Percentiles rank a stretch among this genome's conserved stretches.
Evolutionary conservation across 441 rosid genomes (phyloP).

Genomic region (Erysimum pusillum): DNA sequence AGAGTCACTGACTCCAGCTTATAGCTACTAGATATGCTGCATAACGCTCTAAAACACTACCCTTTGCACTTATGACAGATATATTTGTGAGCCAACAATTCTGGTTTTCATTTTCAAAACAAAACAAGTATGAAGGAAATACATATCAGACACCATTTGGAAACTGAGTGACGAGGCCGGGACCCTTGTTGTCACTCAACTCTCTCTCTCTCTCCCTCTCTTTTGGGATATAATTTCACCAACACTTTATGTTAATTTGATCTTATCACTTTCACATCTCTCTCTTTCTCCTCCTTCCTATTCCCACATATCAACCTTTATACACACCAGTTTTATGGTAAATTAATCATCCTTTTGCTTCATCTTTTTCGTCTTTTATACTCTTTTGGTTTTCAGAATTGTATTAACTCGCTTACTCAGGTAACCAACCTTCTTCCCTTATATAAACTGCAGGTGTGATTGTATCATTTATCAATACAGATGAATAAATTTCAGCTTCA

Average conservation of each 20-base stretch:
- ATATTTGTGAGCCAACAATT: conserved; percentile 9
- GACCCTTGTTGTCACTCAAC: conserved; percentile 43
- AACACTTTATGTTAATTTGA: conserved; percentile 38
- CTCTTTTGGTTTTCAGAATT: conserved; percentile 32
- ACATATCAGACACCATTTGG: conserved; percentile 41
- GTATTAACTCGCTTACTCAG: too few relatives aligned
- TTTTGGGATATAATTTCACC: conserved; percentile 17
- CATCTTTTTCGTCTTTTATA: background rate
- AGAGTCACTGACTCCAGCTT: conserved; percentile 11
- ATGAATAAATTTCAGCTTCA: too few relatives aligned
- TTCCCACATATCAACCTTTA: conserved; percentile 35
- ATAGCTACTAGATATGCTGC: conserved; percentile 2
- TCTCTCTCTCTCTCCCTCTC: conserved; percentile 14
- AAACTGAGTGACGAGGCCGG: conserved; percentile 36
- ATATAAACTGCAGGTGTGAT: conserved; percentile 24
- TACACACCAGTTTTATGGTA: conserved; percentile 40
- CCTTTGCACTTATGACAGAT: background rate
- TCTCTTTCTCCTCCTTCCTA: conserved; percentile 16
- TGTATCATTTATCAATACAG: background rate
- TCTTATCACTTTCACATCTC: conserved; percentile 39
- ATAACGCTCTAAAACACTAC: background rate
- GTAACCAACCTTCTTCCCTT: too few relatives aligned
- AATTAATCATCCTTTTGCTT: conserved; percentile 44
- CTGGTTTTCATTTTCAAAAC: conserved; percentile 24
- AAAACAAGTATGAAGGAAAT: conserved; percentile 24